Evolutionary conservation across 345 rosid genomes (phyloP).

Genomic region (Alliaria petiolata): DNA sequence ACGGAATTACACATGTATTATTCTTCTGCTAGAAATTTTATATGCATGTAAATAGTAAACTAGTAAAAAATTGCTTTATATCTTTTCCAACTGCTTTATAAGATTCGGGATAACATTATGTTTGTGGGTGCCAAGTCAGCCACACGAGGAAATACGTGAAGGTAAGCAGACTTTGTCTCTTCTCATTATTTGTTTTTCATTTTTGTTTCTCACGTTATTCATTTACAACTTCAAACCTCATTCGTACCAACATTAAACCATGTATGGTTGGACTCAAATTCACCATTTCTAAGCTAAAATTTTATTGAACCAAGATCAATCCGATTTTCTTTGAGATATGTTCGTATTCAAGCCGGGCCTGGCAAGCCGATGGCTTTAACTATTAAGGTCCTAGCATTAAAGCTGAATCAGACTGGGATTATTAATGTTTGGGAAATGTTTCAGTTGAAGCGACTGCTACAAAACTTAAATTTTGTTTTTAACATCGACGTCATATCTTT

Average conservation of each 20-base stretch:
- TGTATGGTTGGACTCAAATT: background rate
- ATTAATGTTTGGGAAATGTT: background rate
- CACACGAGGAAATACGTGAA: slow-evolving; percentile 14
- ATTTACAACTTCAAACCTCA: background rate
- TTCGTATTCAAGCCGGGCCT: slow-evolving; percentile 16
- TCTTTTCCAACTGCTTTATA: background rate
- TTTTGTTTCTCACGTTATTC: background rate
- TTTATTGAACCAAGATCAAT: background rate
- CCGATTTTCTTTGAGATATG: slow-evolving; percentile 7
- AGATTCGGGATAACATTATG: background rate
- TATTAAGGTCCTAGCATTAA: slow-evolving; percentile 22
- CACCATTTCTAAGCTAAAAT: background rate
- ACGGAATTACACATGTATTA: background rate
- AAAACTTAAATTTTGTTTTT: background rate
- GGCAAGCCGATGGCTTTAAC: slow-evolving; percentile 18
- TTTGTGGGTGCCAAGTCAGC: background rate
- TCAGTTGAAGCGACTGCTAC: slow-evolving; percentile 15
- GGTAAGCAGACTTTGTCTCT: slow-evolving; percentile 8
- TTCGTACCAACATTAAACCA: background rate
- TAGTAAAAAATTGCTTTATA: background rate
- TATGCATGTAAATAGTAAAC: background rate
- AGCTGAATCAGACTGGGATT: slow-evolving; percentile 6
- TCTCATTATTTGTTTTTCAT: background rate
- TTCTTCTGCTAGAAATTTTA: background rate
- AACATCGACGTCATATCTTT: background rate